These are phyloP conservation scores for Hydnomerulius pinastri DNA, from an alignment of 768 basidiomycete genomes.

Conservation along the genomic window DNA sequence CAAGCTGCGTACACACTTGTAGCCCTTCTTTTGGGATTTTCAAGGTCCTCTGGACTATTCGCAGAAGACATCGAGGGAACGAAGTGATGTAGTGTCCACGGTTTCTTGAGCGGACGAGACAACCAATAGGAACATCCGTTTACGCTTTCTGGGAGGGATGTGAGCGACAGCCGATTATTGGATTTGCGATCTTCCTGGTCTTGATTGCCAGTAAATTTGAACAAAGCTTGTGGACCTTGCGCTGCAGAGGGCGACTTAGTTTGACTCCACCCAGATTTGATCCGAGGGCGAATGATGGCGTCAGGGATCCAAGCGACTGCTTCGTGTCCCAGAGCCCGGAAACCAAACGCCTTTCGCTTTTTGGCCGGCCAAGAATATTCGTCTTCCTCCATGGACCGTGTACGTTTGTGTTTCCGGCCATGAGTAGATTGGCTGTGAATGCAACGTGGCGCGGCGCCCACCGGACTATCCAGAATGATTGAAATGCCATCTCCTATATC, in stretches of 20 bases:
- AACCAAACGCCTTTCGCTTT: background rate
- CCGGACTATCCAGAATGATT: background rate
- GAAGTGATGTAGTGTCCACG: background rate
- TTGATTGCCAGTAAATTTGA: background rate
- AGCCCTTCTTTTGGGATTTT: background rate
- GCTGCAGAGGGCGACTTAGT: background rate
- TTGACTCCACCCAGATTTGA: background rate
- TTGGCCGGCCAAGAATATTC: background rate
- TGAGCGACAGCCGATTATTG: background rate
- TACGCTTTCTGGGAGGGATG: background rate
- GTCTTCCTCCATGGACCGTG: background rate
- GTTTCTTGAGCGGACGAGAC: constrained; percentile 3
- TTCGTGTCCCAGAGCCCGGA: background rate
- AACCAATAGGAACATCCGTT: constrained; percentile 3
- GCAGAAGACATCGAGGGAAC: background rate
- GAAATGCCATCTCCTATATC: background rate
- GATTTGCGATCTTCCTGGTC: background rate
- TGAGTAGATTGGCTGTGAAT: background rate
- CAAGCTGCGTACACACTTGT: background rate
- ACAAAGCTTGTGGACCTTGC: too few relatives aligned
- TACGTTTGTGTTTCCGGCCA: background rate
- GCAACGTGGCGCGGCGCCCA: background rate
- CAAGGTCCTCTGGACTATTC: background rate
- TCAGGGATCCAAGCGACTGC: constrained; percentile 1
- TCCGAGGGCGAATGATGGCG: background rate